Percentiles rank a stretch among this genome's conserved stretches.
These are phyloP conservation scores for Tilletia walkeri DNA, from an alignment of 1,284 basidiomycete genomes.

Conservation along the genomic window DNA sequence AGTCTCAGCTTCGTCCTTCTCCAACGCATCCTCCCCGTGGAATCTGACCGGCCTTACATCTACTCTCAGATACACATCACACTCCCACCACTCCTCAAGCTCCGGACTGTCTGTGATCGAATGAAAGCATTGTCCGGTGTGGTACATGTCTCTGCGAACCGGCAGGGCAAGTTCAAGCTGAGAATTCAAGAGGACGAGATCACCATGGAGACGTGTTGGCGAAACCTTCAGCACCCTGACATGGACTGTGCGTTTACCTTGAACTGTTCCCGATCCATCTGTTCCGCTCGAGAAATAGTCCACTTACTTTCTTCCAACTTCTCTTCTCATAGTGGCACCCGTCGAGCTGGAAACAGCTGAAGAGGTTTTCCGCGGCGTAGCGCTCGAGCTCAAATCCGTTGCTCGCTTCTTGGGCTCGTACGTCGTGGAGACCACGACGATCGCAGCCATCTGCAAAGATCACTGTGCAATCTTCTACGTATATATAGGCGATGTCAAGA, in stretches of 20 bases:
- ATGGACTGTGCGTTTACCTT: slow-evolving; percentile 22
- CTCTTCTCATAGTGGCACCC: neutral
- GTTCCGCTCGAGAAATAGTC: neutral
- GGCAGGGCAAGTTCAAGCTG: slow-evolving; percentile 33
- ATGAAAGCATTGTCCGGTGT: slow-evolving; percentile 49
- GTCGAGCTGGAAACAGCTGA: slow-evolving; percentile 17
- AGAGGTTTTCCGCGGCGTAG: slow-evolving; percentile 36
- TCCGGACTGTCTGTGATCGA: slow-evolving; percentile 51
- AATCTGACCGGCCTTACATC: neutral
- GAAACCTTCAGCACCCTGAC: slow-evolving; percentile 41
- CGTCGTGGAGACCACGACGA: slow-evolving; percentile 47
- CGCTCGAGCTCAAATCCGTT: slow-evolving; percentile 49
- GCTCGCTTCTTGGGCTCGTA: slow-evolving; percentile 51
- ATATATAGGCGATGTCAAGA: slow-evolving; percentile 50
- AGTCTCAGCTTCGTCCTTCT: slow-evolving; percentile 3
- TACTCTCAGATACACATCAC: slow-evolving; percentile 41
- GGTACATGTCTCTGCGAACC: slow-evolving; percentile 42
- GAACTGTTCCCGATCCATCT: slow-evolving; percentile 17
- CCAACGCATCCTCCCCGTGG: neutral
- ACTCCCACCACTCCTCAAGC: slow-evolving; percentile 43
- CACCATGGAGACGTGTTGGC: slow-evolving; percentile 52
- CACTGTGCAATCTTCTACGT: slow-evolving; percentile 56
- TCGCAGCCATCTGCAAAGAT: slow-evolving; percentile 51
- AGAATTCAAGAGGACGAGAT: slow-evolving; percentile 11
- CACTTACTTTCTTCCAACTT: neutral